Percentiles rank a stretch among this genome's conserved stretches.
These are phyloP conservation scores for Exophiala aquamarina DNA, from an alignment of 2,329 filamentous ascomycete genomes.

Conservation along the genomic window DNA sequence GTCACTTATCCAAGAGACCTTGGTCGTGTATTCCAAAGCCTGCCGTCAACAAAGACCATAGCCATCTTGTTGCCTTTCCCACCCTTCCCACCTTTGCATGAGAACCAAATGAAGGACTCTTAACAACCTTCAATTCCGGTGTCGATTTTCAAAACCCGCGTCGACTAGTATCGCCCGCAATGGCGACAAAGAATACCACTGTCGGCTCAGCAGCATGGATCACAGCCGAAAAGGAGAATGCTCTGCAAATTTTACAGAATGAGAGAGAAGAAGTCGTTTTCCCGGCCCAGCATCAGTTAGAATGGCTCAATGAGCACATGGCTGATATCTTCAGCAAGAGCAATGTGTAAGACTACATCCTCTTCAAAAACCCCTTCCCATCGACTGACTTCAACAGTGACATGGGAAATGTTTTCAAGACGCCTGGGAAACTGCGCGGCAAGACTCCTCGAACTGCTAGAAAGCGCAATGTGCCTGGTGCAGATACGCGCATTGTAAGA, in stretches of 20 bases:
- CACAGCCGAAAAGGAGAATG: constrained; percentile 76
- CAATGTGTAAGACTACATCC: constrained; percentile 67
- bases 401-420: constrained; percentile 91
- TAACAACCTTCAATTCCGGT: too few relatives aligned
- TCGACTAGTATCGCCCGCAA: constrained; percentile 1
- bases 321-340: constrained; percentile 84
- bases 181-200: constrained; percentile 44
- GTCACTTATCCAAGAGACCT: too few relatives aligned
- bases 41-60: too few relatives aligned
- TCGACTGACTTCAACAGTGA: constrained; percentile 58
- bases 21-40: too few relatives aligned
- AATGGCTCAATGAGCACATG: constrained; percentile 99
- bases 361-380: constrained; percentile 3
- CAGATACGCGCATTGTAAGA: constrained; percentile 45
- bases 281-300: constrained; percentile 87
- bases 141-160: neutral
- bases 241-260: constrained; percentile 70
- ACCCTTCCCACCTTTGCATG: too few relatives aligned
- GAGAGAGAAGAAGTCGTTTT: constrained; percentile 93
- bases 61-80: too few relatives aligned
- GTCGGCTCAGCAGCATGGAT: constrained; percentile 87
- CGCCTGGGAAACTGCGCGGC: constrained; percentile 49
- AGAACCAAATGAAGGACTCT: too few relatives aligned
- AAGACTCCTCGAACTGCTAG: constrained; percentile 49
- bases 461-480: constrained; percentile 39